phyloP scores from a whole-genome alignment of 108 stramenopile species.

The Nitzschia putrida region DNA sequence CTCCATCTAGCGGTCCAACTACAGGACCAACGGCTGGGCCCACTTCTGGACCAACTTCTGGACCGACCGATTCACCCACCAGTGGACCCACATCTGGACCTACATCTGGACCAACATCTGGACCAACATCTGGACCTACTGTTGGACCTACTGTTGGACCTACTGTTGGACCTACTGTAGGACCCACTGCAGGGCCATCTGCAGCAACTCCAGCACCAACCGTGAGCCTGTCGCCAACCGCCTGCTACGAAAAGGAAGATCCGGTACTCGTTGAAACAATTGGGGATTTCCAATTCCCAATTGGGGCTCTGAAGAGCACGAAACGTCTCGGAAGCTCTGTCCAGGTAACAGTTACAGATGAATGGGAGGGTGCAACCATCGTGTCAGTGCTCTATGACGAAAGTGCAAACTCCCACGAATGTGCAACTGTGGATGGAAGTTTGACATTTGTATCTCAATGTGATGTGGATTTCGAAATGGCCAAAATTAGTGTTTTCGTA shows the following conservation, averaged over 20 bases:
- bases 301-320: background rate
- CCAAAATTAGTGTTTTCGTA: background rate
- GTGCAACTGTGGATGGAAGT: background rate
- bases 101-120: slow-evolving; percentile 1
- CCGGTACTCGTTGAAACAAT: background rate
- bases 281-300: background rate
- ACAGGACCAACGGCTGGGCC: background rate
- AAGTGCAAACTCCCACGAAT: background rate
- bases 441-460: background rate
- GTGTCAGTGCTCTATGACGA: background rate
- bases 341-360: background rate
- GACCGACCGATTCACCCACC: background rate
- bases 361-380: background rate
- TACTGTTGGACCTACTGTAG: no score
- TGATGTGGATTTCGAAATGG: background rate
- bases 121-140: background rate
- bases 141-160: no score
- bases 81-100: slow-evolving; percentile 20
- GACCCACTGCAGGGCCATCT: background rate
- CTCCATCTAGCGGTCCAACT: background rate
- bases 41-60: background rate
- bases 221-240: background rate
- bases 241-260: no score
- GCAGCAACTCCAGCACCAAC: background rate
- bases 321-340: background rate